Percentiles rank a stretch among this genome's conserved stretches.
Evolutionary conservation across 2,329 filamentous ascomycete genomes (phyloP).

Genomic region (Venturia oleaginea): DNA sequence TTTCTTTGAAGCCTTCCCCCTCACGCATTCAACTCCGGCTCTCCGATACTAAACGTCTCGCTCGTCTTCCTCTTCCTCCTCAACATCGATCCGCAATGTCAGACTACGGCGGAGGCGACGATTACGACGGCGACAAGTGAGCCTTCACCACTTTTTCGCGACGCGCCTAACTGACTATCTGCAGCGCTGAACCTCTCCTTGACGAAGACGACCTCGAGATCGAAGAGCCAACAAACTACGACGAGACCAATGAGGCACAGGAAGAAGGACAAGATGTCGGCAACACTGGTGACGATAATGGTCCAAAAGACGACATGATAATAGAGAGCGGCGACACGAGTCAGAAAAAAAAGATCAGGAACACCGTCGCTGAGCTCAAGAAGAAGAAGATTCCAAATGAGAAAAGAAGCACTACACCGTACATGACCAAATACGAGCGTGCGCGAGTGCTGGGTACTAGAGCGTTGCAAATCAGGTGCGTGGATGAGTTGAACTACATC

Average conservation of each 20-base stretch:
- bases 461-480: conserved; percentile 89
- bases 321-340: conserved; percentile 11
- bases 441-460: conserved; percentile 88
- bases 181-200: conserved; percentile 23
- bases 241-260: conserved; percentile 55
- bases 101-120: conserved; percentile 18
- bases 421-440: conserved; percentile 99
- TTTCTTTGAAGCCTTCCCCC: neutral
- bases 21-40: neutral
- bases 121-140: conserved; percentile 14
- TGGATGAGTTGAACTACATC: conserved; percentile 4
- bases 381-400: conserved; percentile 87
- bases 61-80: neutral
- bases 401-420: conserved; percentile 84
- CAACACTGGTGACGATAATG: conserved; percentile 25
- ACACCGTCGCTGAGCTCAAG: conserved; percentile 48
- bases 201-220: conserved; percentile 51
- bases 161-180: neutral
- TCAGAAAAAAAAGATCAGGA: conserved; percentile 32
- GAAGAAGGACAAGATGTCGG: conserved; percentile 18
- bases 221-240: conserved; percentile 56
- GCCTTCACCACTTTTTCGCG: neutral
- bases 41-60: neutral
- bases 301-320: conserved; percentile 5
- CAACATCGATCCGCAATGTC: neutral